Conservation (phyloP, 2,329 filamentous ascomycete genomes). For the Fusarium ramigenum region DNA sequence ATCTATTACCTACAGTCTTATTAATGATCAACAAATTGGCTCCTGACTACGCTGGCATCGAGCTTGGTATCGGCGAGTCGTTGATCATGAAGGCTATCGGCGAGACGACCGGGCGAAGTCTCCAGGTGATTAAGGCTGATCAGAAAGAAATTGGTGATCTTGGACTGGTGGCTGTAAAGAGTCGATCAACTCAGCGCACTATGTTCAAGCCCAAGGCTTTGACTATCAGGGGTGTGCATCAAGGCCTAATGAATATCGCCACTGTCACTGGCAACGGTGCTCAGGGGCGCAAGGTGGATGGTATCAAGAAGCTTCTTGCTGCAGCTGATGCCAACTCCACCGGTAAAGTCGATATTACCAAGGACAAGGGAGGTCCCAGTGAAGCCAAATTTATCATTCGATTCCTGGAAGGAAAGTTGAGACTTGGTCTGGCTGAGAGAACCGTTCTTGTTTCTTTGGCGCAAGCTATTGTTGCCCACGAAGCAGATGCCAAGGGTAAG, state of each 20-base stretch:
- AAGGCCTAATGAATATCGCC: constrained; percentile 88
- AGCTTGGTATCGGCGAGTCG: constrained; percentile 97
- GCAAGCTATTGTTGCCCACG: constrained; percentile 87
- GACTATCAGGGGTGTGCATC: constrained; percentile 86
- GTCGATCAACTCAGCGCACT: constrained; percentile 91
- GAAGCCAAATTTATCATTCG: constrained; percentile 95
- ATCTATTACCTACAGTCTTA: constrained; percentile 87
- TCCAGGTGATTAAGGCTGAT: constrained; percentile 91
- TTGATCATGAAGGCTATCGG: constrained; percentile 99
- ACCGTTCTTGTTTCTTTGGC: constrained; percentile 90
- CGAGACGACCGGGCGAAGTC: constrained; percentile 87
- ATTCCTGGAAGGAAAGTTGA: constrained; percentile 92
- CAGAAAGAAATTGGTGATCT: constrained; percentile 97
- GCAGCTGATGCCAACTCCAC: constrained; percentile 79
- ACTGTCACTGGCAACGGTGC: constrained; percentile 87
- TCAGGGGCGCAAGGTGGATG: constrained; percentile 89
- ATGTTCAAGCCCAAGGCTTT: constrained; percentile 98
- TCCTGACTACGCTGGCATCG: constrained; percentile 94
- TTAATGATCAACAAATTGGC: constrained; percentile 99
- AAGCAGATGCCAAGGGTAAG: constrained; percentile 75
- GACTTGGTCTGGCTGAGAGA: constrained; percentile 90
- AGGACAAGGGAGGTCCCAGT: constrained; percentile 92
- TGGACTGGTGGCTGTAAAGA: constrained; percentile 94
- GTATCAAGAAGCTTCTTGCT: constrained; percentile 96
- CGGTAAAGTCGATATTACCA: constrained; percentile 87